Base-by-base conservation (phyloP, 2,329 filamentous ascomycete species). In the Curvularia spicifera region DNA sequence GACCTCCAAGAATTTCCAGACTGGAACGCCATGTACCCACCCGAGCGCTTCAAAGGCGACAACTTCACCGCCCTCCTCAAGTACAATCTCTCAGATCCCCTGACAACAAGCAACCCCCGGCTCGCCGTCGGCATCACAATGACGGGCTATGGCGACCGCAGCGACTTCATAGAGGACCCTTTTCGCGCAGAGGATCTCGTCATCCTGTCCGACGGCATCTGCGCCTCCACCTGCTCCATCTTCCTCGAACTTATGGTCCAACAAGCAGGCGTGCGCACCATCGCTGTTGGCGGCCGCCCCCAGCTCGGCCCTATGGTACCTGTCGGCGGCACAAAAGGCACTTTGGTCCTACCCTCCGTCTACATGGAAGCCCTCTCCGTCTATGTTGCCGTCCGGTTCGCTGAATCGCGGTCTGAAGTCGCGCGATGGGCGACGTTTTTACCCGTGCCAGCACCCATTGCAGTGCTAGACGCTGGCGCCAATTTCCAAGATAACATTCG, bases 161-260 rank as follows among this genome's bases (percentile, higher is more conserved):
- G 61, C 7, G 67, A 69, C 53, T 68, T 71, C 57, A 74, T 69
- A 12, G 56, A 64, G 1, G 70, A 74, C 43, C 73, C 75, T 8
- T 81, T 80, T 66, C 64, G 65, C 10, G 65, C 73, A 0, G 70
- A 76, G 33, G 70, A 80, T 60, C 71, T 80, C 26, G 62, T 80
- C 29, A 69, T 80, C 29, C 67, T 81, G 4, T 70, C 74, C 51
- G 79, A 82, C 57, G 79, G 79, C 55, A 76, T 79, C 65, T 82
- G 80, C 66, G 78, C 78, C 4, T 76, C 72, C 0, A 81, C 79
- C 15, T 82, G 80, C 70, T 73, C 78, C 24, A 75, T 81, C 58
- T 82, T 82, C 73, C 70, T 71, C 51, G 80, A 82, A 57, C 69
- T 82, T 40, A 81, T 82, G 78, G 71, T 75, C 5, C 77, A 79